Base-by-base conservation (phyloP, 192 early-diverging fungal genomes). In the Piromyces sp. region DNA sequence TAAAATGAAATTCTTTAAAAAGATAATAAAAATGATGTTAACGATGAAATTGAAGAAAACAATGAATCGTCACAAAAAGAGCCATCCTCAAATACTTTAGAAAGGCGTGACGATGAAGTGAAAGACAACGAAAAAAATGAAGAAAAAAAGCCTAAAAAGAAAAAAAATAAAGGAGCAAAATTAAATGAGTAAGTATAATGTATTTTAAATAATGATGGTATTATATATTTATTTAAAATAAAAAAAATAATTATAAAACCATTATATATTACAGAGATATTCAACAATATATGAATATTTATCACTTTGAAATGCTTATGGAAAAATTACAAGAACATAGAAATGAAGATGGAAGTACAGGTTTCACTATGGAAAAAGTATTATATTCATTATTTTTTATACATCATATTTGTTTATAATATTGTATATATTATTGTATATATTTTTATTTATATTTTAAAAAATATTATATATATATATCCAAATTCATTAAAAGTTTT, bases 301-400 rank as follows among this genome's bases (percentile, higher is more conserved):
- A 89, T 78, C 91, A 92, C 78, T 92, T 91, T 79, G 91, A 92
- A 83, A 85, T 91, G 82, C 86, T 92, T 2, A 87, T 89, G 88
- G 79, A 81, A 29, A 90, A 84, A 28, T 91, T 92, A 80, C 85
- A 91, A 80, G 82, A 84, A 13, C 90, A 91, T 83, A 82, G 84
- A 68, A 88, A 90, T 78, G 91, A 92, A 40, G 89, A 91, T 80
- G 90, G 90, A 31, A 82, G 80, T 26, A 82, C 84, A 13, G 91
- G 91, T 26, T 92, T 92, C 81, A 87, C 88, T 58, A 92, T 92
- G 80, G 86, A 90, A 80, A 91, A 88, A 83, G 90, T 91, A 83
- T n/a, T n/a, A n/a, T n/a, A n/a, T n/a, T n/a, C n/a, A n/a, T n/a
- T n/a, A n/a, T n/a, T n/a, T n/a, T n/a, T n/a, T n/a, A n/a, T n/a